These are phyloP conservation scores for Clonostachys rosea DNA, from an alignment of 2,329 filamentous ascomycete genomes.

Conservation along the genomic window DNA sequence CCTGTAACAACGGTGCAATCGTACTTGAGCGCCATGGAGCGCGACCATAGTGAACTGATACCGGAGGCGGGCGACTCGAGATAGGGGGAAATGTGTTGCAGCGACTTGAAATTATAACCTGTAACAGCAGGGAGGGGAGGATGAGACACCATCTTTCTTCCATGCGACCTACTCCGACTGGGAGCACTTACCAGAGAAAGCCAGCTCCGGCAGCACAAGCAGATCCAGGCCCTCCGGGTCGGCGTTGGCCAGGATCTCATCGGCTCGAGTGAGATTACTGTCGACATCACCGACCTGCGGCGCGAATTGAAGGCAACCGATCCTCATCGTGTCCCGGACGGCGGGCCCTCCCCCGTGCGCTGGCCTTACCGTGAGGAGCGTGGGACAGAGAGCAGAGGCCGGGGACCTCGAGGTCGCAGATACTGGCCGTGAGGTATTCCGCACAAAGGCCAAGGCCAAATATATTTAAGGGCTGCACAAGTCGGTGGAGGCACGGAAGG, in stretches of 20 bases:
- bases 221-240: constrained; percentile 57
- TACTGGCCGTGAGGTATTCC: no score
- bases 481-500: no score
- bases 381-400: no score
- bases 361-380: no score
- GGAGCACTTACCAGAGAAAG: constrained; percentile 58
- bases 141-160: neutral
- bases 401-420: no score
- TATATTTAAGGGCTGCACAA: no score
- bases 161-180: neutral
- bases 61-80: constrained; percentile 65
- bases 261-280: constrained; percentile 66
- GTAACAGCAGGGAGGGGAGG: constrained; percentile 1
- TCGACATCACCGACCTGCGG: constrained; percentile 66
- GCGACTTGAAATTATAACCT: constrained; percentile 75
- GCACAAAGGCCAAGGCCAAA: no score
- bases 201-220: constrained; percentile 71
- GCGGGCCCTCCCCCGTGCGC: no score
- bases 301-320: constrained; percentile 68
- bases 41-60: constrained; percentile 67
- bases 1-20: constrained; percentile 66
- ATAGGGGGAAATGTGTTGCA: constrained; percentile 62
- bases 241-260: constrained; percentile 53
- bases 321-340: constrained; percentile 45
- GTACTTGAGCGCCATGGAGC: constrained; percentile 59